These are phyloP conservation scores for Fusarium xylarioides DNA, from an alignment of 2,329 filamentous ascomycete genomes.

Conservation along the genomic window DNA sequence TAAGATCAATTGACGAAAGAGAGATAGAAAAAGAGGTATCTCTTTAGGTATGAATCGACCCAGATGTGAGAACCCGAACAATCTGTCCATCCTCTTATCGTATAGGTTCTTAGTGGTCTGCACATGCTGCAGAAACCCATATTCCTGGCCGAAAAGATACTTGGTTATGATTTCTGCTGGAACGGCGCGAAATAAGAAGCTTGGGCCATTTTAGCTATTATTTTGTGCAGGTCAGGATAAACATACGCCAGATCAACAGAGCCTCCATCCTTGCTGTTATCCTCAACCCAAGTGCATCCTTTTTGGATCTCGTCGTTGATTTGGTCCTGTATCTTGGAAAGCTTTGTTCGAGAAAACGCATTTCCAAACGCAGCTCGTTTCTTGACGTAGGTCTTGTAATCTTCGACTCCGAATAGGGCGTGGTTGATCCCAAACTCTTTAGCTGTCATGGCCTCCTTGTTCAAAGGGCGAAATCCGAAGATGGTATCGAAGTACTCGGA, in stretches of 20 bases:
- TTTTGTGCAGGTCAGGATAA: too few species aligned
- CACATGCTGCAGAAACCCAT: background rate
- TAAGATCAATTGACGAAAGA: background rate
- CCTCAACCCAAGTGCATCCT: background rate
- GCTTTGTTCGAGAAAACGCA: background rate
- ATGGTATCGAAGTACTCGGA: slow-evolving; percentile 2
- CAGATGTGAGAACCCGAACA: background rate
- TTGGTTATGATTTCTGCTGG: slow-evolving; percentile 3
- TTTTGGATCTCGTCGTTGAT: background rate
- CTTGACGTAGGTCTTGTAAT: background rate
- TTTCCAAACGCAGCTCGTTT: slow-evolving; percentile 1
- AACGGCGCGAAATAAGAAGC: background rate
- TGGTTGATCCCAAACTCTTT: slow-evolving; percentile 6
- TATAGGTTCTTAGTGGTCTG: background rate
- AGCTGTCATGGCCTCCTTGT: slow-evolving; percentile 8
- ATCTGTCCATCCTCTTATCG: background rate
- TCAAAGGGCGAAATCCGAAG: slow-evolving; percentile 4
- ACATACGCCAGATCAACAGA: background rate
- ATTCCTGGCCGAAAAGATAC: background rate
- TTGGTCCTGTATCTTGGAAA: background rate
- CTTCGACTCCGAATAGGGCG: background rate
- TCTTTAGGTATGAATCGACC: slow-evolving; percentile 1
- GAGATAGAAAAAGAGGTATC: background rate
- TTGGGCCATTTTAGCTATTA: background rate
- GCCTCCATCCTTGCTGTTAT: background rate